These are phyloP conservation scores for Camellia lanceoleosa DNA, from an alignment of 148 eudicot species.

Conservation along the genomic window DNA sequence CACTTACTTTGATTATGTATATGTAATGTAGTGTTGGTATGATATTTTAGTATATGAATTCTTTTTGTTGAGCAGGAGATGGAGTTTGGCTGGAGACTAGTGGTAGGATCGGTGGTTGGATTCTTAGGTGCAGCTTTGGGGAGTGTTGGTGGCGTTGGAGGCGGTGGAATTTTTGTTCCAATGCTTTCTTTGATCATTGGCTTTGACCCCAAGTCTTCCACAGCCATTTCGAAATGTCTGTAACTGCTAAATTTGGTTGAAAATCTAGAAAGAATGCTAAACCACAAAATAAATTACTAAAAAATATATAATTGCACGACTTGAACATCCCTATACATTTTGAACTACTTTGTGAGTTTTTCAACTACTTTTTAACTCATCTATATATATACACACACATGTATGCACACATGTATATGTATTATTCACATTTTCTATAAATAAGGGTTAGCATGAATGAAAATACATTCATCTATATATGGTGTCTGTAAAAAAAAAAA, in stretches of 20 bases:
- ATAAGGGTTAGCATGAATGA: background rate
- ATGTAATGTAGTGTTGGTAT: background rate
- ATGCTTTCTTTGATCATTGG: conserved; percentile 61
- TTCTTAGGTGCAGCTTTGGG: conserved; percentile 64
- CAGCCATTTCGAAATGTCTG: conserved; percentile 65
- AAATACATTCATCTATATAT: too few species aligned
- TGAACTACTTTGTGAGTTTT: too few species aligned
- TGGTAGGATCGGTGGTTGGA: conserved; percentile 44
- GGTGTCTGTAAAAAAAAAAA: too few species aligned
- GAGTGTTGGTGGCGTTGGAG: conserved; percentile 65
- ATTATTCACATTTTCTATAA: background rate
- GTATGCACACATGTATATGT: background rate
- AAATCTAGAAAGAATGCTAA: background rate
- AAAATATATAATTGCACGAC: too few species aligned
- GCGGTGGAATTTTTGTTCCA: conserved; percentile 64
- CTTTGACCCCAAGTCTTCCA: conserved; percentile 62
- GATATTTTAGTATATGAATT: background rate
- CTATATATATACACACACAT: background rate
- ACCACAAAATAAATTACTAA: too few species aligned
- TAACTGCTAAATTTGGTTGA: background rate
- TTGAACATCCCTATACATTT: too few species aligned
- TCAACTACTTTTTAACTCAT: too few species aligned
- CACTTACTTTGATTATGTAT: too few species aligned
- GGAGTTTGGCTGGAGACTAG: conserved; percentile 52
- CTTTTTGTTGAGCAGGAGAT: conserved; percentile 35